Evolutionary conservation across 208 protist genomes (phyloP).

Genomic region (Crithidia thermophila): DNA sequence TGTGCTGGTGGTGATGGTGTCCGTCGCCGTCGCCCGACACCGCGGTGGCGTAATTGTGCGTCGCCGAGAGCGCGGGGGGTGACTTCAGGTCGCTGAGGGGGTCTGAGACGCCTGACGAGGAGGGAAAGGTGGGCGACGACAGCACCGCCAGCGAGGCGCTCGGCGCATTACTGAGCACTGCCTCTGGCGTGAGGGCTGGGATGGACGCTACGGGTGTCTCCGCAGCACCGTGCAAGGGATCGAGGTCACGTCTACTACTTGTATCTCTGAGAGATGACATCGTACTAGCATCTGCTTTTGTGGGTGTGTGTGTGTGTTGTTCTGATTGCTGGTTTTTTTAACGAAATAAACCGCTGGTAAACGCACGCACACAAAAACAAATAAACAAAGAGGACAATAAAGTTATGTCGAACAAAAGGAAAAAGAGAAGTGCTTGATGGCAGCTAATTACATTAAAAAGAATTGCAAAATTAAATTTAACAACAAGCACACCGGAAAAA

Average conservation of each 20-base stretch:
- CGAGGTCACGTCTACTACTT: background rate
- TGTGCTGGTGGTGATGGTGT: too few species aligned
- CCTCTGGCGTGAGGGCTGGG: too few species aligned
- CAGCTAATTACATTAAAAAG: too few species aligned
- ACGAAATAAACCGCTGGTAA: background rate
- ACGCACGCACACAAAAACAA: background rate
- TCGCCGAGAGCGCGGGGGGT: background rate
- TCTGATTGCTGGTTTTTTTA: too few species aligned
- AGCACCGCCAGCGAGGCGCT: background rate
- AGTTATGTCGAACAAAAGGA: background rate
- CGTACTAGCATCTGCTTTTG: too few species aligned
- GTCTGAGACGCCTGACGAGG: background rate
- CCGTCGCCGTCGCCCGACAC: background rate
- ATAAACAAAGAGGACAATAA: background rate
- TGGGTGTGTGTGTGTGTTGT: too few species aligned
- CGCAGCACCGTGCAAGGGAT: background rate
- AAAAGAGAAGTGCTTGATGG: too few species aligned
- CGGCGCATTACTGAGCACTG: background rate
- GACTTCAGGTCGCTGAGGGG: constrained; percentile 2
- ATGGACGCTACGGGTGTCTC: too few species aligned
- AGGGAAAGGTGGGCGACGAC: background rate
- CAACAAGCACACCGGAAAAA: constrained; percentile 1
- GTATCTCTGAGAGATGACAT: too few species aligned
- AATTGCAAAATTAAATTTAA: background rate
- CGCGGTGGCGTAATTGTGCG: background rate